These are phyloP conservation scores for Trichoderma sp. DNA, from an alignment of 2,329 filamentous ascomycete species.

Conservation along the genomic window DNA sequence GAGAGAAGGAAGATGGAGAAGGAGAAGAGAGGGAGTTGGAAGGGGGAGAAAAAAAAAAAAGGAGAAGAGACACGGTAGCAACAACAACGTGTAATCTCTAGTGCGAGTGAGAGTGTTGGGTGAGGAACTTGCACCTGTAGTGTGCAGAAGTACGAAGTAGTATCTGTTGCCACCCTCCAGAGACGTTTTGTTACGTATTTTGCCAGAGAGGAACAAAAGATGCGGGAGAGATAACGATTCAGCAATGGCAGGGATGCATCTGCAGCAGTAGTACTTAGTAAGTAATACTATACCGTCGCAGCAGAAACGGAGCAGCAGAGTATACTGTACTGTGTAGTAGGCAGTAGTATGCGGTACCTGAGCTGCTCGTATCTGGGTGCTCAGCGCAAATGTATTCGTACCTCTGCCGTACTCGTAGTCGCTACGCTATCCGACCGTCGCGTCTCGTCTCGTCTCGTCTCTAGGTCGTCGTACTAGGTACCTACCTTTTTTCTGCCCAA, in stretches of 20 bases:
- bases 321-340: neutral
- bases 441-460: no score
- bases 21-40: neutral
- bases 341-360: neutral
- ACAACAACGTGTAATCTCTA: neutral
- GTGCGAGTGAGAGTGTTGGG: neutral
- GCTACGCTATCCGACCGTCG: no score
- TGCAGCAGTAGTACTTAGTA: no score
- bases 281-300: neutral
- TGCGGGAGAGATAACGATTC: neutral
- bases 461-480: conserved; percentile 18
- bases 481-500: neutral
- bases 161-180: neutral
- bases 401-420: conserved; percentile 17
- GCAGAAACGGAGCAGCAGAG: neutral
- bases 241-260: neutral
- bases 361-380: neutral
- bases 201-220: neutral
- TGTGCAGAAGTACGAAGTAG: no score
- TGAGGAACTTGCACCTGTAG: neutral
- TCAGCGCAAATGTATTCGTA: neutral
- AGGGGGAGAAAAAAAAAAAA: neutral
- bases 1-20: neutral
- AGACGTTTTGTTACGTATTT: neutral
- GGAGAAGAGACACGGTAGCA: neutral